Evolutionary conservation across 306 rosid genomes (phyloP).

Genomic region (Sophora flavescens): DNA sequence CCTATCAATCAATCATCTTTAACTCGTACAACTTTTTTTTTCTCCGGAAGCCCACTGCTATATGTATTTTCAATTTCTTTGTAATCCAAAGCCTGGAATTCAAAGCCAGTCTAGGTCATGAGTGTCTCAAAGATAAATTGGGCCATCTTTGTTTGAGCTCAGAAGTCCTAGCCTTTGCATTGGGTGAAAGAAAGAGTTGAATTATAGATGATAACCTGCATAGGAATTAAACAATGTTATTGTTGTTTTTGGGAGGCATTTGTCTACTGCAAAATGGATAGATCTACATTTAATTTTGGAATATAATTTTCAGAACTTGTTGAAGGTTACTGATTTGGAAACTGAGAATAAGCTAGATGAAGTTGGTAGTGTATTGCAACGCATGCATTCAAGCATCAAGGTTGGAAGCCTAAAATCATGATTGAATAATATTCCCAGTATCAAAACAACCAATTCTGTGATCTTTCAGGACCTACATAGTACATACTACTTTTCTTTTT

Average conservation of each 20-base stretch:
- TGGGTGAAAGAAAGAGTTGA: neutral
- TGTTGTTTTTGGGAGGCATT: neutral
- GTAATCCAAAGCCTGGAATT: neutral
- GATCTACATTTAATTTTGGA: neutral
- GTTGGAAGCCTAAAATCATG: neutral
- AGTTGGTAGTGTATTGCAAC: constrained; percentile 7
- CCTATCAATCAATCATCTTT: neutral
- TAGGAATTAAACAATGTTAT: neutral
- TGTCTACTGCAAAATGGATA: neutral
- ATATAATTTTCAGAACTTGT: constrained; percentile 19
- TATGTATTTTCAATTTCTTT: constrained; percentile 16
- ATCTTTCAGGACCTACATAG: neutral
- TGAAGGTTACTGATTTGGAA: constrained; percentile 29
- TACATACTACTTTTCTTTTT: neutral
- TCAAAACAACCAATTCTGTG: neutral
- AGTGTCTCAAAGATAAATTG: constrained; percentile 24
- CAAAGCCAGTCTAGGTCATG: constrained; percentile 28
- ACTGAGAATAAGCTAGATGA: constrained; percentile 35
- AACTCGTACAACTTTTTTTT: neutral
- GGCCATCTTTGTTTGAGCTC: constrained; percentile 31
- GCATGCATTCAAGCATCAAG: constrained; percentile 19
- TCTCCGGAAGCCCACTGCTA: constrained; percentile 1
- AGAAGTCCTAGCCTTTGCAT: constrained; percentile 21
- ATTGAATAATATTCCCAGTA: neutral
- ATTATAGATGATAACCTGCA: constrained; percentile 19